A percentile compares a stretch with the other conserved stretches of the same genome.
These are phyloP conservation scores for Quercus rubra DNA, from an alignment of 306 rosid genomes.

Conservation along the genomic window DNA sequence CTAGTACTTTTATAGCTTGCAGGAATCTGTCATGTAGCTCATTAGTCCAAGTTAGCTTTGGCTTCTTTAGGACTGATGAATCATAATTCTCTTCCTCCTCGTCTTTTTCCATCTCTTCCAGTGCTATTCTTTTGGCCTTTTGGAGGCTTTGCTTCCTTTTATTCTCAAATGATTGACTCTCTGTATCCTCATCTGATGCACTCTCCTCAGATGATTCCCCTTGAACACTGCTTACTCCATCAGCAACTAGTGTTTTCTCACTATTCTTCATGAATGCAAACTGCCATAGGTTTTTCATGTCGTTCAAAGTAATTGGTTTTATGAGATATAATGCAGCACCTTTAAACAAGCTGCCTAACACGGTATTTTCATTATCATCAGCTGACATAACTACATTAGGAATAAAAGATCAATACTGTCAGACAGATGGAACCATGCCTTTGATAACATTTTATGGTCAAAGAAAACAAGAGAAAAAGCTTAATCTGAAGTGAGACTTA, in stretches of 20 bases:
- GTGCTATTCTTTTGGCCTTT: conserved; percentile 6
- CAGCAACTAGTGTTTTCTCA: background rate
- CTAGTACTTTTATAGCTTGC: conserved; percentile 23
- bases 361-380: conserved; percentile 16
- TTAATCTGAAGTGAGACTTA: conserved; percentile 24
- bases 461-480: background rate
- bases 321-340: conserved; percentile 32
- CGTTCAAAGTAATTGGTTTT: conserved; percentile 24
- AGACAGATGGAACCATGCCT: background rate
- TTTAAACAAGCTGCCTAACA: conserved; percentile 8
- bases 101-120: background rate
- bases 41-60: conserved; percentile 32
- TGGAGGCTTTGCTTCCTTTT: background rate
- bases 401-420: background rate
- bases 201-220: background rate
- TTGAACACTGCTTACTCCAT: background rate
- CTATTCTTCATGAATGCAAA: conserved; percentile 8
- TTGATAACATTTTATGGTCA: background rate
- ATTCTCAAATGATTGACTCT: background rate
- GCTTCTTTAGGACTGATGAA: conserved; percentile 12
- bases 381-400: conserved; percentile 36
- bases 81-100: background rate
- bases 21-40: conserved; percentile 31
- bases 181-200: background rate
- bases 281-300: conserved; percentile 34